Percentiles rank a stretch among this genome's conserved stretches.
These are phyloP conservation scores for Gymnopilus dilepis DNA, from an alignment of 768 basidiomycete genomes.

Conservation along the genomic window DNA sequence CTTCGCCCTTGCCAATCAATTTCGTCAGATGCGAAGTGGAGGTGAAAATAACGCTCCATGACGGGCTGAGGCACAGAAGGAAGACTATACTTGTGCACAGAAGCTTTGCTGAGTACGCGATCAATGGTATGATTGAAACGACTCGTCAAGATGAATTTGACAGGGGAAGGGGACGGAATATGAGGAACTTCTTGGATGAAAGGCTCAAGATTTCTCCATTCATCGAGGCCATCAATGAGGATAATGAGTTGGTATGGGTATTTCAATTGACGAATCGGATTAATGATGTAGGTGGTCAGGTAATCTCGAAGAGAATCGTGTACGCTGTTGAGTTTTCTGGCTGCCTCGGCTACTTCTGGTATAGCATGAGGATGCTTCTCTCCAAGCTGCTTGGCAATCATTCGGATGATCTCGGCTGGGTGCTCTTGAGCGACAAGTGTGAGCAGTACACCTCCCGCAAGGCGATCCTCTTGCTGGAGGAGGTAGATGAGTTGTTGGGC, in stretches of 20 bases:
- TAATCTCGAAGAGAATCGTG: not conserved
- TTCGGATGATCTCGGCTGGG: not conserved
- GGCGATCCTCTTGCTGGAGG: not conserved
- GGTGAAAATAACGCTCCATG: not conserved
- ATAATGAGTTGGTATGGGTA: not conserved
- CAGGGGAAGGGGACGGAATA: not conserved
- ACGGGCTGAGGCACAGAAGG: not conserved
- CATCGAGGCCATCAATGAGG: slow-evolving; percentile 3
- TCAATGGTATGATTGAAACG: not conserved
- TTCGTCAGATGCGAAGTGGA: not conserved
- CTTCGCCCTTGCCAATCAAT: slow-evolving; percentile 1
- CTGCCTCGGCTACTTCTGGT: not conserved
- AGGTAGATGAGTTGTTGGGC: not conserved
- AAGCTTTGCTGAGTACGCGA: not conserved
- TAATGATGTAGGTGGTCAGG: not conserved
- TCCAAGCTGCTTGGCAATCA: not conserved
- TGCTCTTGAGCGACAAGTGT: not conserved
- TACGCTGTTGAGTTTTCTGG: not conserved
- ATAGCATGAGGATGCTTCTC: not conserved
- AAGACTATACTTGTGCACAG: not conserved
- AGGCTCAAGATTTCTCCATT: not conserved
- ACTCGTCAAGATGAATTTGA: slow-evolving; percentile 3
- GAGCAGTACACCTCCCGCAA: not conserved
- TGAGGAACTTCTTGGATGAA: not conserved
- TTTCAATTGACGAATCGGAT: not conserved